These are phyloP conservation scores for Pulicaria dysenterica DNA, from an alignment of 129 eudicot genomes.

Conservation along the genomic window DNA sequence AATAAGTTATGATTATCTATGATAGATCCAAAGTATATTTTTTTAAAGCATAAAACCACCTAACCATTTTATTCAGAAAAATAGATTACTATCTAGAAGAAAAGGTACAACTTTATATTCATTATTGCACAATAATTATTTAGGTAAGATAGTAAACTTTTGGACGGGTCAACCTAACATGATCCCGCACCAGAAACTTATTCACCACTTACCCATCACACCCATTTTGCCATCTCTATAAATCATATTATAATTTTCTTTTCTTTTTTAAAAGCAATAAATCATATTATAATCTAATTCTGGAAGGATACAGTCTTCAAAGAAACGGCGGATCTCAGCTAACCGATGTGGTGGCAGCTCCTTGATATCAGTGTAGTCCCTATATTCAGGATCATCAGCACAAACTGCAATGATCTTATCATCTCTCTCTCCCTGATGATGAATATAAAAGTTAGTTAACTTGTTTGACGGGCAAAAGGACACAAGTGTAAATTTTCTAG, in stretches of 20 bases:
- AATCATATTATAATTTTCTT: not conserved
- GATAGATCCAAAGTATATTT: not conserved
- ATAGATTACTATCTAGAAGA: not conserved
- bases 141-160: not conserved
- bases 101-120: not conserved
- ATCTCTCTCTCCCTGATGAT: conserved; percentile 82
- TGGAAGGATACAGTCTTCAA: conserved; percentile 92
- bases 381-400: conserved; percentile 97
- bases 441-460: not conserved
- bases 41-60: not conserved
- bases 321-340: conserved; percentile 98
- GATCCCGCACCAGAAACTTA: not conserved
- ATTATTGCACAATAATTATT: not conserved
- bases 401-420: conserved; percentile 98
- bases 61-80: not conserved
- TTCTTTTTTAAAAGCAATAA: not conserved
- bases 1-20: not conserved
- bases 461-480: conserved; percentile 1
- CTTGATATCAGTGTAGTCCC: conserved; percentile 67
- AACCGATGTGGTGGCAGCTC: conserved; percentile 95
- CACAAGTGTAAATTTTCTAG: not conserved
- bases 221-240: not conserved
- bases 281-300: not conserved
- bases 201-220: not conserved
- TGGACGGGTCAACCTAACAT: not conserved